Percentiles rank a stretch among this genome's conserved stretches.
Evolutionary conservation across 768 basidiomycete genomes (phyloP).

Genomic region (Amanita thiersii): DNA sequence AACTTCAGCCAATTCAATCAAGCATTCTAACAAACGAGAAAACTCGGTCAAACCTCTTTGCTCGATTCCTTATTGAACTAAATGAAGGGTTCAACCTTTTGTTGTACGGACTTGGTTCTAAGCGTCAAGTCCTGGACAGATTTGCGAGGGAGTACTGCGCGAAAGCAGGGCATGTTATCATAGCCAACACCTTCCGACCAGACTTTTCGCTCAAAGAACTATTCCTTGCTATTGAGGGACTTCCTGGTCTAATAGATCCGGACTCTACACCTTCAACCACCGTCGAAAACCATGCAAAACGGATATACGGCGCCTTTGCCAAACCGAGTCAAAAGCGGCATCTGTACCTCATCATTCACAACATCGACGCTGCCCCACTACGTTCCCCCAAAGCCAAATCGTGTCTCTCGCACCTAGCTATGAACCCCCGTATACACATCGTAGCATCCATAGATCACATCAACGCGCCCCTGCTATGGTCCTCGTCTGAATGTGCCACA

Average conservation of each 20-base stretch:
- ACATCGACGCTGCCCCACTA: conserved; percentile 72
- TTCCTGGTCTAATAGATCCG: conserved; percentile 32
- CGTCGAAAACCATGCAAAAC: conserved; percentile 54
- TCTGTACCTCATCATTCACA: conserved; percentile 81
- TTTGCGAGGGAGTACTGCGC: conserved; percentile 56
- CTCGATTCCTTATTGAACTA: conserved; percentile 64
- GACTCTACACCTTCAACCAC: conserved; percentile 24
- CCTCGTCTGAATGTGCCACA: conserved; percentile 53
- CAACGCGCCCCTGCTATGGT: conserved; percentile 79
- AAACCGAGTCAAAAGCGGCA: conserved; percentile 26
- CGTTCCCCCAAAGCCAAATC: conserved; percentile 57
- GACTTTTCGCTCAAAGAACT: conserved; percentile 62
- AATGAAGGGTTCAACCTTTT: conserved; percentile 80
- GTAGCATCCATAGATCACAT: conserved; percentile 84
- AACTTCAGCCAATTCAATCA: conserved; percentile 24
- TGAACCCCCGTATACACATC: conserved; percentile 71
- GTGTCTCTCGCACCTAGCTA: conserved; percentile 63
- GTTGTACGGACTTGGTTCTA: conserved; percentile 88
- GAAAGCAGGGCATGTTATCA: conserved; percentile 60
- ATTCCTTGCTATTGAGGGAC: conserved; percentile 47
- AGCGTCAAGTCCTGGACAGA: conserved; percentile 64
- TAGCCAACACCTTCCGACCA: conserved; percentile 75
- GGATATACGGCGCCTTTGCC: conserved; percentile 59
- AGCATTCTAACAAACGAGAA: conserved; percentile 21
- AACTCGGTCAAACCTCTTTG: conserved; percentile 34